Base-by-base conservation (phyloP, 176 grass and related monocot genomes). In the Carex kokanica region DNA sequence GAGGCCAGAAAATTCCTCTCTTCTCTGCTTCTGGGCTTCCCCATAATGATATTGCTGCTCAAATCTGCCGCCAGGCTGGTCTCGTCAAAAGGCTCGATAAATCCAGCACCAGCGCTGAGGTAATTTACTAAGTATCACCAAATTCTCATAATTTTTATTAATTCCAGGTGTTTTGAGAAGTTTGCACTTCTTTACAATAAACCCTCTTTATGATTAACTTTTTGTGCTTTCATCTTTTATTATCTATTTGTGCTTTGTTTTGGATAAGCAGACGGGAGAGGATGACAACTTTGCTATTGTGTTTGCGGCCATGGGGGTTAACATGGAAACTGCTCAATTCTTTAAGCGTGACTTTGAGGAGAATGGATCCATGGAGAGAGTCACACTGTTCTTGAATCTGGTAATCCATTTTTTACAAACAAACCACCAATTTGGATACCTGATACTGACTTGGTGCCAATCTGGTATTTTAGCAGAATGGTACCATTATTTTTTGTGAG, bases 1-100 rank as follows among this genome's bases (percentile, higher is more conserved):
- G 97, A 88, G 97, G 97, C 13, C 97, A 99, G 85, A 99, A 99
- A 78, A 99, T 99, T 88, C 97, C 97, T 11, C 89, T 99, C 29
- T 99, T 99, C 88, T 99, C 97, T 90, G 97, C 97, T 86, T 91
- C 93, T 87, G 97, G 97, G 43, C 93, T 99, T 82, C 97, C 97
- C 61, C 97, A 99, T 68, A 99, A 99, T 82, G 97, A 99, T 86
- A 99, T 99, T 70, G 97, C 97, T 83, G 97, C 97, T 81, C 97
- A 99, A 51, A 99, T 99, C 90, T 99, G 97, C 71, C 97, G 97
- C 62, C 97, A 99, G 83, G 97, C 97, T 85, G 97, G 97, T 74
- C 97, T 99, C 81, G 97, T 99, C 8, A 99, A 99, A 66, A 88
- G 85, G 12, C 88, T 95, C 82, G 97, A 95, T 69, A 99, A 99